Conservation (phyloP, 108 stramenopile species). For the Cyclotella kingstonii region DNA sequence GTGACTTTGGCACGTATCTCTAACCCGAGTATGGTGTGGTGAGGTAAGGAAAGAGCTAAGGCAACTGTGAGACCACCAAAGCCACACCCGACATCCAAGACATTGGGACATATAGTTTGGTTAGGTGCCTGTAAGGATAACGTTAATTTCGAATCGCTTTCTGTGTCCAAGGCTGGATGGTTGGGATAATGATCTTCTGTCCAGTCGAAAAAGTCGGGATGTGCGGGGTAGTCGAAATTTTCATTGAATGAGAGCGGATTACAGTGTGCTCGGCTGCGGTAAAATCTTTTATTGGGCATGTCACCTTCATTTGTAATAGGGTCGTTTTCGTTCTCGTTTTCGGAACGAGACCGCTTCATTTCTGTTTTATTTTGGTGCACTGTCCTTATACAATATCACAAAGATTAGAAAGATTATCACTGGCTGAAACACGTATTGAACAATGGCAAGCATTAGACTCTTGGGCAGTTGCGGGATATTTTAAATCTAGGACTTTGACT, state of each 20-base stretch:
- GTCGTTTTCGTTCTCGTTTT: background rate
- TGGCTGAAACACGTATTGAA: too few species aligned
- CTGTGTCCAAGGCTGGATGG: slow-evolving; percentile 26
- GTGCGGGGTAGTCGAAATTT: slow-evolving; percentile 82
- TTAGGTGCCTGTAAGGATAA: too few species aligned
- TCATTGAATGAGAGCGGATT: slow-evolving; percentile 97
- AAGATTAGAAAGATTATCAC: too few species aligned
- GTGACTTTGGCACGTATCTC: slow-evolving; percentile 96
- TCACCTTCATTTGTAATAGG: slow-evolving; percentile 82
- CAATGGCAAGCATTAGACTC: too few species aligned
- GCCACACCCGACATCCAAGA: slow-evolving; percentile 98
- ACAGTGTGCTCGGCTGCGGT: slow-evolving; percentile 94
- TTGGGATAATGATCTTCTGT: slow-evolving; percentile 72
- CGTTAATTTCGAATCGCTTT: too few species aligned
- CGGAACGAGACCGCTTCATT: background rate
- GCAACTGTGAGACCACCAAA: slow-evolving; percentile 95
- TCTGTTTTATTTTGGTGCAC: slow-evolving; percentile 6
- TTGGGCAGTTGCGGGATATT: too few species aligned
- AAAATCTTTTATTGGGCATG: slow-evolving; percentile 95
- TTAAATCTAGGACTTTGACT: too few species aligned
- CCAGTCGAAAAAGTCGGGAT: slow-evolving; percentile 89
- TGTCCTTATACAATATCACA: too few species aligned
- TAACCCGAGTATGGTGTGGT: slow-evolving; percentile 85
- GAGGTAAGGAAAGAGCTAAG: slow-evolving; percentile 58
- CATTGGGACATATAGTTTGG: too few species aligned